Evolutionary conservation across 1,284 basidiomycete species (phyloP).

Genomic region (Apiotrichum domesticum): DNA sequence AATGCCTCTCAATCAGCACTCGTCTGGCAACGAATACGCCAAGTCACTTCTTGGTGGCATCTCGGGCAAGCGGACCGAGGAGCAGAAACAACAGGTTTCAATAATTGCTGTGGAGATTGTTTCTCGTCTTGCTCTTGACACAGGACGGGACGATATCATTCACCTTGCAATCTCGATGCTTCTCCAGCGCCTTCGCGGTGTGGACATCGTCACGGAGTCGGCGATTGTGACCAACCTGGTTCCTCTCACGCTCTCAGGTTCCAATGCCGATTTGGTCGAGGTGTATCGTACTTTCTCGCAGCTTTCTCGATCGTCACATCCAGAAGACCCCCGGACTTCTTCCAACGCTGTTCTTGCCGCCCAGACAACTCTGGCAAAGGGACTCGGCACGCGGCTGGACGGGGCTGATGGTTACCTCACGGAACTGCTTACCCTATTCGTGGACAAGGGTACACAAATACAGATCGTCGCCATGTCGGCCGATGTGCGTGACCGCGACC

Average conservation of each 20-base stretch:
- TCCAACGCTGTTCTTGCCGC: constrained; percentile 84
- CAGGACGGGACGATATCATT: constrained; percentile 73
- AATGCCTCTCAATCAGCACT: constrained; percentile 6
- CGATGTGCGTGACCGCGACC: constrained; percentile 11
- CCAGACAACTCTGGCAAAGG: constrained; percentile 77
- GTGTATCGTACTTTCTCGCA: constrained; percentile 77
- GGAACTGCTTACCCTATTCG: constrained; percentile 78
- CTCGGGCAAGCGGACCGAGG: constrained; percentile 55
- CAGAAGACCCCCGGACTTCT: constrained; percentile 75
- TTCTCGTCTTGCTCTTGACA: constrained; percentile 73
- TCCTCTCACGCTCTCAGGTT: constrained; percentile 74
- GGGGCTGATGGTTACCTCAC: constrained; percentile 73
- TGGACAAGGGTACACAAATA: constrained; percentile 85
- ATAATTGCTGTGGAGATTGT: constrained; percentile 88
- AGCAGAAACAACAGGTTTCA: constrained; percentile 74
- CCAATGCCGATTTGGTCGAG: constrained; percentile 71
- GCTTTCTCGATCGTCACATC: constrained; percentile 76
- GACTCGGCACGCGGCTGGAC: constrained; percentile 62
- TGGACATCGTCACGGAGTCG: constrained; percentile 79
- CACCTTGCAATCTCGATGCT: constrained; percentile 86
- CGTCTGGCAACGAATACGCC: neutral
- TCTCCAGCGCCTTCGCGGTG: constrained; percentile 74
- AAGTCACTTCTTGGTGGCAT: constrained; percentile 1
- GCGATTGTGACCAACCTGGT: constrained; percentile 88
- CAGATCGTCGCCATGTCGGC: constrained; percentile 60